These are phyloP conservation scores for Pichia sporocuriosa DNA, from an alignment of 805 yeast genomes.

Conservation along the genomic window DNA sequence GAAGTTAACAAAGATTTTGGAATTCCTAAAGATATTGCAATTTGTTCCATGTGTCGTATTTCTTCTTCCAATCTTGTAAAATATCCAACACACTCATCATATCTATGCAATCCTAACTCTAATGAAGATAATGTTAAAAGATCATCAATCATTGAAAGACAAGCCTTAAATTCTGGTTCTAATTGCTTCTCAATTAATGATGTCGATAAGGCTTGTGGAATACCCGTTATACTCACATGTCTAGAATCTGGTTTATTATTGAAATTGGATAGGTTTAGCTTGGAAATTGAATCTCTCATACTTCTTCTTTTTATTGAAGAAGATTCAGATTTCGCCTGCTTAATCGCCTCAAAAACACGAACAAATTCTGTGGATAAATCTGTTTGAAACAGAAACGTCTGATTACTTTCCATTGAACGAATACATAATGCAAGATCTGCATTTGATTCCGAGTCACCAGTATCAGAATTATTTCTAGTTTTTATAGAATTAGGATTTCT, in stretches of 20 bases:
- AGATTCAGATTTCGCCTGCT: constrained; percentile 39
- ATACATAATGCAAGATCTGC: constrained; percentile 17
- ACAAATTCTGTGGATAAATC: constrained; percentile 52
- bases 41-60: constrained; percentile 11
- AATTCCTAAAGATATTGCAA: constrained; percentile 10
- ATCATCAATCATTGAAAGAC: constrained; percentile 36
- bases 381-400: constrained; percentile 51
- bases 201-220: background rate
- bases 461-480: background rate
- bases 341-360: constrained; percentile 47
- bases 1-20: constrained; percentile 12
- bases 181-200: constrained; percentile 17
- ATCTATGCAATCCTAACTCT: constrained; percentile 41
- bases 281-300: constrained; percentile 38
- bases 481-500: constrained; percentile 7
- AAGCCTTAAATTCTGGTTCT: constrained; percentile 13
- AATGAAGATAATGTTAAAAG: constrained; percentile 45
- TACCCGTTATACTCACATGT: constrained; percentile 38
- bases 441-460: background rate
- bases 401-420: constrained; percentile 12
- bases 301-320: constrained; percentile 32
- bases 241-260: constrained; percentile 39
- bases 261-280: constrained; percentile 28
- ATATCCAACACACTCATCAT: constrained; percentile 35
- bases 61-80: constrained; percentile 21